Percentiles rank a stretch among this genome's conserved stretches.
Conservation (phyloP, 495 filamentous ascomycete species). For the Pyronema omphalodes region DNA sequence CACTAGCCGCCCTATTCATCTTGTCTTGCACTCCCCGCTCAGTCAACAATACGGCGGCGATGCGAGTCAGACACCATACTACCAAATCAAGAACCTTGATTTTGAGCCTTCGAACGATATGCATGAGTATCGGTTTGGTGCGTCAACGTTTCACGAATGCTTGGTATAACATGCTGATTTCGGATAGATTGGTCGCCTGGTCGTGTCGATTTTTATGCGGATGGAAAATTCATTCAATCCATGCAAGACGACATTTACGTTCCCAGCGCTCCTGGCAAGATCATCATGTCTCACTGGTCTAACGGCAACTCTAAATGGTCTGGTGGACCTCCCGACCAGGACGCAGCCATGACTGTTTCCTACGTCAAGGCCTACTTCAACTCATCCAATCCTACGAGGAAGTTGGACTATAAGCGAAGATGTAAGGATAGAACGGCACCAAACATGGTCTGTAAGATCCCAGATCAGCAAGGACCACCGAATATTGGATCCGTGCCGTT, state of each 20-base stretch:
- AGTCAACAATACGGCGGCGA: constrained; percentile 38
- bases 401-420: constrained; percentile 29
- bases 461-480: constrained; percentile 31
- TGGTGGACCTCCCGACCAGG: constrained; percentile 41
- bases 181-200: constrained; percentile 40
- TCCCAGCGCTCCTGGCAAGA: constrained; percentile 38
- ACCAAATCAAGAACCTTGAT: constrained; percentile 34
- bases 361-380: constrained; percentile 70
- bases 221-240: constrained; percentile 34
- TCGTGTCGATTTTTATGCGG: constrained; percentile 45
- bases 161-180: not conserved
- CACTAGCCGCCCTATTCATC: constrained; percentile 40
- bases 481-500: constrained; percentile 33
- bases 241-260: constrained; percentile 36
- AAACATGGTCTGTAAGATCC: constrained; percentile 39
- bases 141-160: not conserved
- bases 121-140: constrained; percentile 54
- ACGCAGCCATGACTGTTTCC: constrained; percentile 40
- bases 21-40: constrained; percentile 48
- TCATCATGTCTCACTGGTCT: constrained; percentile 59
- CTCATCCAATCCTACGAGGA: constrained; percentile 32
- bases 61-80: constrained; percentile 36
- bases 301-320: constrained; percentile 55
- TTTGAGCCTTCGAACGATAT: constrained; percentile 42
- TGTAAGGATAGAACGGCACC: constrained; percentile 30